Base-by-base conservation (phyloP, 768 basidiomycete species). In the Agaricus sinodeliciosus region DNA sequence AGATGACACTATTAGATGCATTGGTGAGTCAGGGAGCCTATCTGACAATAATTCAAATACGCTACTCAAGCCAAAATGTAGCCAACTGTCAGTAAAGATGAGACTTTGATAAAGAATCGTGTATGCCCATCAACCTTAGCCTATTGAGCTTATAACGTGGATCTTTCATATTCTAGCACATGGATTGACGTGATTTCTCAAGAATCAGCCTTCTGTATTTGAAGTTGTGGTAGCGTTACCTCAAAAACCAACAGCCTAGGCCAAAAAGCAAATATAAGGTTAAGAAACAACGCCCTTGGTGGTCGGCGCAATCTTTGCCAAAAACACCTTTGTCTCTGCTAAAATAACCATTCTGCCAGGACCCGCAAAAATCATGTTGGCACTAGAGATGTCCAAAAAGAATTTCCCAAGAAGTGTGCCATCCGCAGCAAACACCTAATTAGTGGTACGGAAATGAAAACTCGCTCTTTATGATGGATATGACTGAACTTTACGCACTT, bases 401-500 rank as follows among this genome's bases (percentile, higher is more conserved):
- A 85, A 80, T 60, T 87, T 85, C 9, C 84, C 83, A 1, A 87
- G 67, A 1, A 87, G 69, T 0, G 71, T 75, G 0, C 85, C 84
- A 16, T 74, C 61, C 4, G 45, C 45, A 11, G 69, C 48, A 58
- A 44, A 49, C 6, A 55, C 49, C 48, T 49, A 43, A 22, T 22
- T 22, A 3, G 3, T 22, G 40, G 27, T 5, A 39, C 2, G 13
- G 12, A 4, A 18, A 46, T 27, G 15, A 18, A 9, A 15, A 9
- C n/a, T 41, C 2, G 22, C 25, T 3, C 4, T 13, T 5, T n/a
- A 15, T 8, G n/a, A 48, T 22, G 22, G 22, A 3, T 22, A 22
- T 22, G 3, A 22, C 22, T 22, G 22, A 22, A 22, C 22, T 27
- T 47, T 12, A 57, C 71, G 49, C 34, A 81, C 82, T 25, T 86